Evolutionary conservation across 2,329 filamentous ascomycete species (phyloP).

Genomic region (Chaetomium globosum): DNA sequence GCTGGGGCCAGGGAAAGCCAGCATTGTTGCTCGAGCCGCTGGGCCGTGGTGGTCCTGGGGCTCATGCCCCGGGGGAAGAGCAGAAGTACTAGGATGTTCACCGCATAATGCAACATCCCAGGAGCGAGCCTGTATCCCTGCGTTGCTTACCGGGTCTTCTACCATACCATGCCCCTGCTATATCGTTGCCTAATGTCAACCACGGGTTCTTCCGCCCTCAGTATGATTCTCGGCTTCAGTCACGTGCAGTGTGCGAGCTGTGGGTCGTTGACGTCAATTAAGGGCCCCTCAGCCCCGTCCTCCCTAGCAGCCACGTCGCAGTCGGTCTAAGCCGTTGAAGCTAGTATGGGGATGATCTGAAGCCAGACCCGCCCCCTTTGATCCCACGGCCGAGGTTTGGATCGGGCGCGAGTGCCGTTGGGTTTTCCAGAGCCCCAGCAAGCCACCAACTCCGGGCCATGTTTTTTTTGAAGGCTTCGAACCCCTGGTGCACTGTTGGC

Average conservation of each 20-base stretch:
- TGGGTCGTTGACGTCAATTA: slow-evolving; percentile 1
- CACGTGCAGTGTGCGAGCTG: slow-evolving; percentile 6
- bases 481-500: neutral
- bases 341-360: neutral
- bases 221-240: neutral
- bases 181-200: neutral
- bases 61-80: too few relatives aligned
- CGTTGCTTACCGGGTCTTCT: neutral
- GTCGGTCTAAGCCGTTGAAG: neutral
- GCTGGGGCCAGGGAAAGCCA: neutral
- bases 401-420: neutral
- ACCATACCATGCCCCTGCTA: neutral
- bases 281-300: neutral
- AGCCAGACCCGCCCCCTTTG: neutral
- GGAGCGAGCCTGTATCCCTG: neutral
- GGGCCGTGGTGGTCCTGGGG: neutral
- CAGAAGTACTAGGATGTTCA: neutral
- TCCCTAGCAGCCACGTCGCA: neutral
- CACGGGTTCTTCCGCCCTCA: neutral
- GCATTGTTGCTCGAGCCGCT: neutral
- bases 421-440: neutral
- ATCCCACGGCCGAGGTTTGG: neutral
- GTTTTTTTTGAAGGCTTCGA: slow-evolving; percentile 1
- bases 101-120: neutral
- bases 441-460: neutral